Evolutionary conservation across 306 rosid species (phyloP), one percentile per base, ranked within the genome.

Genomic region (Vigna nakashimae): DNA sequence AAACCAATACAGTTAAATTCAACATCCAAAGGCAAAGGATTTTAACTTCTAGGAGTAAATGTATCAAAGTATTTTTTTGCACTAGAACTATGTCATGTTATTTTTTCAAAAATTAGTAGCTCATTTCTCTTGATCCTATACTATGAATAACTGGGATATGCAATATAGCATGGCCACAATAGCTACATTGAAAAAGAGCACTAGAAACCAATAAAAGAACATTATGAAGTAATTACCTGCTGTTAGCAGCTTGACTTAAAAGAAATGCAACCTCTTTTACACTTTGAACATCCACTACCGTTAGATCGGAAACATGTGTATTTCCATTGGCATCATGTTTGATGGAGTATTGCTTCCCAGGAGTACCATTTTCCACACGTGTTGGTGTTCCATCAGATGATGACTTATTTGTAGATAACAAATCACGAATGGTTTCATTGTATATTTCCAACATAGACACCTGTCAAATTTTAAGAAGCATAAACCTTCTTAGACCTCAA

Each of bases 361-460:
- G 88, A 75, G 80, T 77, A 69, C 95, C 90, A 56, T 88, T 91
- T 78, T 95, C 98, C 13, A 65, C 16, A 6, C 92, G 88, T 6
- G 82, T 71, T 34, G 78, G 87, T 9, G 82, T 71, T 43, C 71
- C 74, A 34, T 86, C 98, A 11, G 83, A 50, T 55, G 94, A 43
- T 17, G 90, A 77, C 82, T 79, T 87, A 76, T 85, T 92, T 16
- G 93, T 85, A 58, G 91, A 71, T 66, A 95, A 83, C 73, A 95
- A 86, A 84, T 95, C 99, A 8, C 97, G 97, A 75, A 95, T 80
- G 8, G 93, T 92, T 84, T 95, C 99, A 13, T 95, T 95, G 70
- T 95, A 95, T 79, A 95, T 95, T 85, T 95, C 99, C 92, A 95
- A 78, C 99, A 95, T 95, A 10, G 99, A 95, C 17, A 92, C 99